Conservation (phyloP, 1,284 basidiomycete species). For the Tylopilus sp. region DNA sequence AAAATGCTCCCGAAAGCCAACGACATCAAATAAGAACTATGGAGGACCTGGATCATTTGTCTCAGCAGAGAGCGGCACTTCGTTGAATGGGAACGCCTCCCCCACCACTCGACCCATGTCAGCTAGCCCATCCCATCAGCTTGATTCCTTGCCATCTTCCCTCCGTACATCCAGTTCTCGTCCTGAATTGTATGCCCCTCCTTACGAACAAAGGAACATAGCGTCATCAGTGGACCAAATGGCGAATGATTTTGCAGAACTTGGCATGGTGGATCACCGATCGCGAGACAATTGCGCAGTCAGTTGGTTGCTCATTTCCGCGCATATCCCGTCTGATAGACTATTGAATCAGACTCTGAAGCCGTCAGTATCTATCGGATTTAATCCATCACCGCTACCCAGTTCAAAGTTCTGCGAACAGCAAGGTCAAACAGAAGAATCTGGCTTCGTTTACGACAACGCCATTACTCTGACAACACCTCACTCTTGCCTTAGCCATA, state of each 20-base stretch:
- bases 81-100: slow-evolving; percentile 23
- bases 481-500: slow-evolving; percentile 34
- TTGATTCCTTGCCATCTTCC: slow-evolving; percentile 55
- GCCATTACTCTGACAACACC: slow-evolving; percentile 37
- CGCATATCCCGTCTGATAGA: slow-evolving; percentile 23
- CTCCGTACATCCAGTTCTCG: slow-evolving; percentile 57
- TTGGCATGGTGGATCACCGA: slow-evolving; percentile 50
- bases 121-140: slow-evolving; percentile 39
- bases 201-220: slow-evolving; percentile 52
- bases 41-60: slow-evolving; percentile 74
- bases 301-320: slow-evolving; percentile 30
- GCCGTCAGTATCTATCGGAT: slow-evolving; percentile 41
- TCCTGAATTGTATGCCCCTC: slow-evolving; percentile 69
- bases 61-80: slow-evolving; percentile 45
- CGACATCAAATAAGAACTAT: slow-evolving; percentile 57
- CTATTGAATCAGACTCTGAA: slow-evolving; percentile 37
- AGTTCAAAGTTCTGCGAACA: slow-evolving; percentile 33
- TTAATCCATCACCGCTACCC: slow-evolving; percentile 30
- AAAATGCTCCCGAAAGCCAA: slow-evolving; percentile 50
- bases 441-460: slow-evolving; percentile 36
- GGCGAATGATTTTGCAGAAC: slow-evolving; percentile 60
- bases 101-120: slow-evolving; percentile 37
- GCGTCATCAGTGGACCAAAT: slow-evolving; percentile 47
- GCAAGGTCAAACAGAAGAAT: slow-evolving; percentile 19
- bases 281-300: slow-evolving; percentile 66